Evolutionary conservation across 192 early-diverging fungal genomes (phyloP), one percentile per base, ranked within the genome.

Genomic region (Backusella westeae): DNA sequence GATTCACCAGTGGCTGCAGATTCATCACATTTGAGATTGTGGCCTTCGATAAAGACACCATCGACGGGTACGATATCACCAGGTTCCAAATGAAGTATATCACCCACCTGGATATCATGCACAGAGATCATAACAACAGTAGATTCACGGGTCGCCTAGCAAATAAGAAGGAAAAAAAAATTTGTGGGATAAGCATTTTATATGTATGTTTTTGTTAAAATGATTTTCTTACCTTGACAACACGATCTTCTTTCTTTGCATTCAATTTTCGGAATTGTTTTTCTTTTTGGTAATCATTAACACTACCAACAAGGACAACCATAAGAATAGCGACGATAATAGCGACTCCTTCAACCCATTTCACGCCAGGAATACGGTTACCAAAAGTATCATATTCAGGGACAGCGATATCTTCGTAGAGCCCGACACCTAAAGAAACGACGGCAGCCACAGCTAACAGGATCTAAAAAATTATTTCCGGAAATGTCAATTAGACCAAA

Each of bases 61-160:
- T 99, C 98, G 5, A 93, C 95, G 32, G 95, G 89, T 49, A 98
- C 85, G 26, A 99, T 92, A 79, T 98, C 98, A 63, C 98, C 98
- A 5, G 94, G 93, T 79, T 96, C 93, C 3, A 99, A 75, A 49
- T 91, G 82, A 71, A 94, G 80, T 38, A 99, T 85, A 78, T 99
- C 98, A 23, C 98, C 98, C 15, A 97, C 96, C 38, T 96, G 84
- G 0, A 99, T 80, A 71, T 94, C 91, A 75, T 88, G 87, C 15
- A 93, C 89, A 3, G 93, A 93, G 5, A 99, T 80, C 36, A 94
- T 76, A 36, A 82, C 75, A 69, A 85, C 89, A 39, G 86, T 83
- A 9, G 93, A 94, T 72, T 90, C 89, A 41, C 98, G 89, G 4
- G 91, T 88, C 38, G 93, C 89, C 86, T 87, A 32, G 74, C 42